phyloP scores from a whole-genome alignment of 1,284 basidiomycete genomes.

The Flammula alnicola region DNA sequence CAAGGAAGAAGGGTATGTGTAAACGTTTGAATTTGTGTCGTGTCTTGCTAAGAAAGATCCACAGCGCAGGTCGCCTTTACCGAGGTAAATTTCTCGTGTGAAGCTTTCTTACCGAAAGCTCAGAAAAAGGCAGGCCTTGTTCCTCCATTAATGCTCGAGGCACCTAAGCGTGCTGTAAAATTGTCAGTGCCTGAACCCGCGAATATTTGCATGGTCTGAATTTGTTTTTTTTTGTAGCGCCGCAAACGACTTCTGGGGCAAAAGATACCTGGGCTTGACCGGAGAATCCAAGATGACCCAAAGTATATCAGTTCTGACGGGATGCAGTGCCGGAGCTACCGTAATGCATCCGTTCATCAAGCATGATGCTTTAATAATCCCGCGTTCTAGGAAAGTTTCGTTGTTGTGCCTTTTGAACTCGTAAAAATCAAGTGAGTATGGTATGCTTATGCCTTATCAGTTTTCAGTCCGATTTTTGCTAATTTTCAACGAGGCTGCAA shows the following conservation, averaged over 20 bases:
- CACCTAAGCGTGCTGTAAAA: conserved; percentile 98
- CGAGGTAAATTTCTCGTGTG: conserved; percentile 56
- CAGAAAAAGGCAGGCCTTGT: conserved; percentile 66
- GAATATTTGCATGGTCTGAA: conserved; percentile 6
- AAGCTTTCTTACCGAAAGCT: not conserved
- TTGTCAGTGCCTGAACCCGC: conserved; percentile 59
- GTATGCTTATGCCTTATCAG: not conserved
- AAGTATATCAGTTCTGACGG: conserved; percentile 85
- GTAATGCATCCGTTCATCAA: conserved; percentile 31
- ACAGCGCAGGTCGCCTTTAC: conserved; percentile 84
- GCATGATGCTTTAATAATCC: not conserved
- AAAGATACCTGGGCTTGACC: conserved; percentile 61
- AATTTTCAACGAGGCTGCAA: conserved; percentile 67
- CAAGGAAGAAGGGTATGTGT: conserved; percentile 80
- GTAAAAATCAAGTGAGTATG: conserved; percentile 86
- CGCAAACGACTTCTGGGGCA: conserved; percentile 95
- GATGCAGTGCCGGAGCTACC: conserved; percentile 93
- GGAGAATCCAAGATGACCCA: conserved; percentile 90
- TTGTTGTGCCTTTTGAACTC: conserved; percentile 94
- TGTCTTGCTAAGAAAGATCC: conserved; percentile 12
- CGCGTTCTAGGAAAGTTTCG: conserved; percentile 73
- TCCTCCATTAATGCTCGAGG: conserved; percentile 93
- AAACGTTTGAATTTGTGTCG: not conserved
- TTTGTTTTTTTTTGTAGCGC: conserved; percentile 50
- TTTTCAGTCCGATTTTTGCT: too few species aligned